Conservation (phyloP, 306 rosid species). For the Hippophae gyantsensis region DNA sequence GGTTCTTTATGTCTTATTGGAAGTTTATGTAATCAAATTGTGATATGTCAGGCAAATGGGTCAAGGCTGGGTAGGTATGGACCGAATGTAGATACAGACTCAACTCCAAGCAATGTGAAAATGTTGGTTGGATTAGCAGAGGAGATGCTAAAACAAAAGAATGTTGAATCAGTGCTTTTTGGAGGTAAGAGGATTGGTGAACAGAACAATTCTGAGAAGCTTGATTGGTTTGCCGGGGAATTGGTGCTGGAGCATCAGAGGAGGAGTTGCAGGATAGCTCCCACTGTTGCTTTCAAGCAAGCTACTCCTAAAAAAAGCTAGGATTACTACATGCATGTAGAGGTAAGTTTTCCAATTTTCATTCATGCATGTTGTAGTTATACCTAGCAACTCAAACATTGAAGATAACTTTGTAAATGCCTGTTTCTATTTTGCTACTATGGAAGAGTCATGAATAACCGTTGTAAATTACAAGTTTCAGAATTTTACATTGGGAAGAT, state of each 20-base stretch:
- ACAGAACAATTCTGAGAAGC: slow-evolving; percentile 77
- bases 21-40: slow-evolving; percentile 7
- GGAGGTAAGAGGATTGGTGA: slow-evolving; percentile 84
- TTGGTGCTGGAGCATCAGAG: slow-evolving; percentile 95
- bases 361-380: no score
- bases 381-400: no score
- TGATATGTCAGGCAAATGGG: slow-evolving; percentile 68
- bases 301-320: slow-evolving; percentile 54
- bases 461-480: no score
- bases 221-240: slow-evolving; percentile 98
- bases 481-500: no score
- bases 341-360: slow-evolving; percentile 28
- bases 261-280: slow-evolving; percentile 99
- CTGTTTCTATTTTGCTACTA: no score
- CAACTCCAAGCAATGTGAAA: slow-evolving; percentile 64
- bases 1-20: no score
- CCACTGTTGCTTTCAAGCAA: slow-evolving; percentile 99
- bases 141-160: slow-evolving; percentile 91
- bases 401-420: no score
- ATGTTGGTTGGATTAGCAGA: slow-evolving; percentile 69
- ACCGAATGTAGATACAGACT: slow-evolving; percentile 64
- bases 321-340: slow-evolving; percentile 18
- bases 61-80: slow-evolving; percentile 77
- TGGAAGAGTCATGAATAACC: no score
- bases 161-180: slow-evolving; percentile 85